A percentile compares a stretch with the other conserved stretches of the same genome.
These are phyloP conservation scores for Penicillium sp. DNA, from an alignment of 2,329 filamentous ascomycete species.

Conservation along the genomic window DNA sequence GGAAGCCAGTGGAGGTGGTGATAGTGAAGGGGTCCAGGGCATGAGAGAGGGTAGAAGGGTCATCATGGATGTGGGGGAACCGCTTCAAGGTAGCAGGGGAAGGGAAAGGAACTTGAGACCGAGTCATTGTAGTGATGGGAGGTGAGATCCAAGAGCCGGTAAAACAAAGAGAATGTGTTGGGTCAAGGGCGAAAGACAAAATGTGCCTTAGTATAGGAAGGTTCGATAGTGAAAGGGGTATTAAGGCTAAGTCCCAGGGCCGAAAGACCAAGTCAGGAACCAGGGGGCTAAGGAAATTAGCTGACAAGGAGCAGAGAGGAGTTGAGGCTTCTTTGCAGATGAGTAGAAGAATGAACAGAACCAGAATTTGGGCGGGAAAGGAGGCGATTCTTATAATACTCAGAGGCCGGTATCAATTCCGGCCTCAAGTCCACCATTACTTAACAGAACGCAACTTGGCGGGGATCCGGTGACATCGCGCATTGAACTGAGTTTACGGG, in stretches of 20 bases:
- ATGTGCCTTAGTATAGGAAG: background rate
- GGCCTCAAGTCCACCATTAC: conserved; percentile 46
- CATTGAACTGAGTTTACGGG: conserved; percentile 10
- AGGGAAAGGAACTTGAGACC: conserved; percentile 33
- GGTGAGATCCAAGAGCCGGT: background rate
- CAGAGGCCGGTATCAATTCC: conserved; percentile 51
- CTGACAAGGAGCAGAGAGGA: conserved; percentile 18
- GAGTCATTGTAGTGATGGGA: conserved; percentile 37
- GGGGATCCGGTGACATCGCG: conserved; percentile 29
- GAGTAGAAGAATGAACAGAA: conserved; percentile 22
- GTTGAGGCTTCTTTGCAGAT: conserved; percentile 13
- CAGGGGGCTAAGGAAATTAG: conserved; percentile 15
- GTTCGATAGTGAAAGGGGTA: conserved; percentile 5
- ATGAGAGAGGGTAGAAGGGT: conserved; percentile 43
- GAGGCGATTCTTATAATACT: conserved; percentile 45
- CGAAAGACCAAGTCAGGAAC: conserved; percentile 20
- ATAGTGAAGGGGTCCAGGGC: conserved; percentile 52
- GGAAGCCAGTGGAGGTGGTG: conserved; percentile 49
- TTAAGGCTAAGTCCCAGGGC: conserved; percentile 10
- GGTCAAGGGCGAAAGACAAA: background rate
- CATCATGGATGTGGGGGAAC: conserved; percentile 50
- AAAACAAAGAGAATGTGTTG: background rate
- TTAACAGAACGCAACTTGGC: conserved; percentile 34
- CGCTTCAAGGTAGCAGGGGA: conserved; percentile 39
- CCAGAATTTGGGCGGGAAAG: conserved; percentile 31